A percentile compares a stretch with the other conserved stretches of the same genome.
phyloP scores from a whole-genome alignment of 176 grass and related monocot genomes.

The Musa beccarii region DNA sequence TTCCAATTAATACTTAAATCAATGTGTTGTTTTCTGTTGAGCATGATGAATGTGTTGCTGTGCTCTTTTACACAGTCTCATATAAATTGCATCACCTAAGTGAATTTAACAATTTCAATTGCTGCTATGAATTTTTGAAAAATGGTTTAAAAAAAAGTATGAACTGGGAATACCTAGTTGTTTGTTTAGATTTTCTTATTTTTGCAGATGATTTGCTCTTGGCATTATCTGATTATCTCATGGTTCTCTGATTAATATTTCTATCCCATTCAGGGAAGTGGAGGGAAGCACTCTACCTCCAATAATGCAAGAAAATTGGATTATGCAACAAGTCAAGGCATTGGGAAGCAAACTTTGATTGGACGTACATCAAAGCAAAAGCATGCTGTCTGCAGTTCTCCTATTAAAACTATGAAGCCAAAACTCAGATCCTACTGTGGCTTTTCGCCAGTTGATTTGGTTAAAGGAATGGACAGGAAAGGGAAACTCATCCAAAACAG shows the following conservation, averaged over 20 bases:
- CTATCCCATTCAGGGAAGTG: background rate
- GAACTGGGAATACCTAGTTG: background rate
- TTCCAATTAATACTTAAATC: too few species aligned
- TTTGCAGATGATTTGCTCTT: background rate
- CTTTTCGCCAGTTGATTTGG: constrained; percentile 14
- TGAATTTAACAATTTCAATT: background rate
- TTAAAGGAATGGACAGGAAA: constrained; percentile 33
- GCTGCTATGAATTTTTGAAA: background rate
- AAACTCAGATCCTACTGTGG: constrained; percentile 11
- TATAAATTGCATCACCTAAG: background rate
- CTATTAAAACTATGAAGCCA: constrained; percentile 19
- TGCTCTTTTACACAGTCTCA: background rate
- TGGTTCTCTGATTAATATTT: background rate
- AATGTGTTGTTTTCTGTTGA: background rate
- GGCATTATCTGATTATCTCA: background rate
- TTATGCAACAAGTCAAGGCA: background rate
- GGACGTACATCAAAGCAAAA: background rate
- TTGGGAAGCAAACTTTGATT: background rate
- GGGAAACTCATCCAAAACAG: constrained; percentile 22
- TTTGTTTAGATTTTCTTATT: background rate
- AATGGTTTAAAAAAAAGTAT: background rate
- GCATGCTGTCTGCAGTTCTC: constrained; percentile 8
- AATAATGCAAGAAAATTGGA: background rate
- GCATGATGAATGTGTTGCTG: background rate
- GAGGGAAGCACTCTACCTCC: background rate